Conservation (phyloP, 2,329 filamentous ascomycete genomes). For the Verticillium isaacii region DNA sequence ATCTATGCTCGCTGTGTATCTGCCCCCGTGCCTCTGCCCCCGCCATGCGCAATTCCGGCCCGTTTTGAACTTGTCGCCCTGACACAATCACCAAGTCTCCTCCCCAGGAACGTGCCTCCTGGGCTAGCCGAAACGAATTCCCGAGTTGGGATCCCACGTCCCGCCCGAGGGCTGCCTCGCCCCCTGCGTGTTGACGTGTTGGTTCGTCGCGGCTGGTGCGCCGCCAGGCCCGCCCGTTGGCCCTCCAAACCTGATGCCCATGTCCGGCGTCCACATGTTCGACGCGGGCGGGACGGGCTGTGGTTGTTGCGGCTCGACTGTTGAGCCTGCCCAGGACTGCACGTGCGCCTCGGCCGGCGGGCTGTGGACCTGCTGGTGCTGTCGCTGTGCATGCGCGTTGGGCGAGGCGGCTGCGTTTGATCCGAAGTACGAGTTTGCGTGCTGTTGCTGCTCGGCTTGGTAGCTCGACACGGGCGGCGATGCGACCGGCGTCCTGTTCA, state of each 20-base stretch:
- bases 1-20: not conserved
- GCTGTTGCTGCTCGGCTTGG: conserved; percentile 10
- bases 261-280: conserved; percentile 71
- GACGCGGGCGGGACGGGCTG: conserved; percentile 39
- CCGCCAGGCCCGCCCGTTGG: conserved; percentile 20
- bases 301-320: conserved; percentile 52
- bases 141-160: conserved; percentile 55
- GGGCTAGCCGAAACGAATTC: conserved; percentile 49
- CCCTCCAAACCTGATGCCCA: conserved; percentile 73
- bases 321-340: conserved; percentile 51
- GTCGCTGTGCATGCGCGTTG: conserved; percentile 9
- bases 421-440: conserved; percentile 12
- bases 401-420: conserved; percentile 7
- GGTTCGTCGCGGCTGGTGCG: conserved; percentile 7
- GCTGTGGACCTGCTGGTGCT: conserved; percentile 22
- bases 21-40: not conserved
- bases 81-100: not conserved
- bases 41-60: not conserved
- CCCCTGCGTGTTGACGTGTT: not conserved
- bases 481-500: conserved; percentile 23
- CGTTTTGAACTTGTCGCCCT: not conserved
- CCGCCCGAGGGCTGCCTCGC: conserved; percentile 25
- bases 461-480: conserved; percentile 12
- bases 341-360: conserved; percentile 43
- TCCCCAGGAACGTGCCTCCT: not conserved